phyloP scores from a whole-genome alignment of 1,284 basidiomycete genomes.

The Gymnopus androsaceus region DNA sequence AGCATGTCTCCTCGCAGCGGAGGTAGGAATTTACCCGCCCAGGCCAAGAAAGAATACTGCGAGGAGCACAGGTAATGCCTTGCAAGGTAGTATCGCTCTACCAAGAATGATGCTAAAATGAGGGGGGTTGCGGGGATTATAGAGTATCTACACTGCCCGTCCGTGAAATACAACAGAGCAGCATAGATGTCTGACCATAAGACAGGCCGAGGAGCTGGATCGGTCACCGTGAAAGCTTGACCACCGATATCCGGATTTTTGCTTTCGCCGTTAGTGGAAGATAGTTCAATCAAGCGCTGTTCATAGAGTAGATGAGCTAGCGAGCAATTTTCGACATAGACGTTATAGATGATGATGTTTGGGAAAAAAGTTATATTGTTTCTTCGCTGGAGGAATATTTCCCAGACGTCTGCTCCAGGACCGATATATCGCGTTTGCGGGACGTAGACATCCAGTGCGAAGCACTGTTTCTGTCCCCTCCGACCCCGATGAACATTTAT shows the following conservation, averaged over 20 bases:
- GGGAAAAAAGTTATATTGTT: constrained; percentile 64
- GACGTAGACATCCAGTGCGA: constrained; percentile 69
- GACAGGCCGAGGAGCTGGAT: constrained; percentile 59
- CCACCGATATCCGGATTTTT: constrained; percentile 67
- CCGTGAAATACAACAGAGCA: constrained; percentile 47
- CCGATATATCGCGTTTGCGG: constrained; percentile 70
- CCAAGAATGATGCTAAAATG: no score
- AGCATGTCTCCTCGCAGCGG: no score
- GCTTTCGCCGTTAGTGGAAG: constrained; percentile 32
- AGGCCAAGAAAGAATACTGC: no score
- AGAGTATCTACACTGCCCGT: no score
- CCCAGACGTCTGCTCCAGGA: constrained; percentile 69
- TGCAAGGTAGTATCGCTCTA: no score
- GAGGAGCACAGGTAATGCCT: no score
- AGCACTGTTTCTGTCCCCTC: constrained; percentile 33
- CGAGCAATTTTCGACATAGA: constrained; percentile 74
- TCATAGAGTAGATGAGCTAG: constrained; percentile 73
- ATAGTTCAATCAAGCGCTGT: constrained; percentile 52
- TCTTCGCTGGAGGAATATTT: constrained; percentile 56
- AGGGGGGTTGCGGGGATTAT: no score
- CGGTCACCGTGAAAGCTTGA: constrained; percentile 62
- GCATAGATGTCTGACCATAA: constrained; percentile 64
- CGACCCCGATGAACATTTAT: neutral
- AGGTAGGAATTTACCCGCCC: no score
- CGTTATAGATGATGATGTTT: constrained; percentile 58